phyloP scores from a whole-genome alignment of 2,329 filamentous ascomycete genomes.

The Byssochlamys sp. region DNA sequence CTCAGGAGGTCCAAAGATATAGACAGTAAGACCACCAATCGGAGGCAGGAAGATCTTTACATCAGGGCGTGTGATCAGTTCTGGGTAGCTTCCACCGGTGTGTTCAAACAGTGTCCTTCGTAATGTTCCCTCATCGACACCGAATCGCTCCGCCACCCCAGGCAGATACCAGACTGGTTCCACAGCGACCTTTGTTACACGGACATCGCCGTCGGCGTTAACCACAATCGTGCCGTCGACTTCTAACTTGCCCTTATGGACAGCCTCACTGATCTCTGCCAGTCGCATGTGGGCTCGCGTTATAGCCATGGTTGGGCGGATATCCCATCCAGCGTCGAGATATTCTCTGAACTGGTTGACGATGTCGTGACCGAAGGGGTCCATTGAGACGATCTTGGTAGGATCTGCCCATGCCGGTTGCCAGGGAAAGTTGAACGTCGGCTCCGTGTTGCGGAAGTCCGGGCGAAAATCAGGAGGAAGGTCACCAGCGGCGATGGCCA shows the following conservation, averaged over 20 bases:
- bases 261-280: conserved; percentile 86
- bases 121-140: conserved; percentile 78
- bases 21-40: conserved; percentile 90
- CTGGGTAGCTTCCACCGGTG: conserved; percentile 89
- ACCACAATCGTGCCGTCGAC: conserved; percentile 84
- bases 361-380: conserved; percentile 80
- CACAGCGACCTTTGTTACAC: conserved; percentile 92
- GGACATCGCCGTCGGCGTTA: conserved; percentile 74
- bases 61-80: conserved; percentile 86
- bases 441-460: conserved; percentile 77
- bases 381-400: conserved; percentile 96
- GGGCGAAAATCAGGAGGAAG: conserved; percentile 71
- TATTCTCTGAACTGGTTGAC: conserved; percentile 70
- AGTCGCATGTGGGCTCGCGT: conserved; percentile 92
- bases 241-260: conserved; percentile 63
- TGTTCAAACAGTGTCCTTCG: conserved; percentile 86
- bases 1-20: conserved; percentile 89
- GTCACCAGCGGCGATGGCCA: conserved; percentile 85
- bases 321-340: conserved; percentile 62
- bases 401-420: conserved; percentile 81
- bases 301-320: conserved; percentile 81
- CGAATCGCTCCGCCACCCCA: conserved; percentile 83
- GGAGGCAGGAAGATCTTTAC: conserved; percentile 94
- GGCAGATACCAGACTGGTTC: conserved; percentile 88
- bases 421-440: conserved; percentile 77